A percentile compares a stretch with the other conserved stretches of the same genome.
These are phyloP conservation scores for Aspergillus incahuasiensis DNA, from an alignment of 495 filamentous ascomycete species.

Conservation along the genomic window DNA sequence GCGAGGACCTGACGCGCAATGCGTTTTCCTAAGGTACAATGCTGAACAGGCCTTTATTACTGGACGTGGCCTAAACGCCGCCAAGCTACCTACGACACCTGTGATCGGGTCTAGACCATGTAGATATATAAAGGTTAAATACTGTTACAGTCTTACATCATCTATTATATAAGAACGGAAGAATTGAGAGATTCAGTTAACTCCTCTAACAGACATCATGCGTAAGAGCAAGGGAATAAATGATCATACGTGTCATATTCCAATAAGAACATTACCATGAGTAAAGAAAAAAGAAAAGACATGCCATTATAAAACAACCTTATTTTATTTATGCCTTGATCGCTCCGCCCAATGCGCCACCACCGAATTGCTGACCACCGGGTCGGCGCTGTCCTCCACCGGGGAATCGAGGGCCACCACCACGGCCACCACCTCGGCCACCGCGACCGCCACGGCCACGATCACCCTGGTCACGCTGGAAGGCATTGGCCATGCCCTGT, in stretches of 20 bases:
- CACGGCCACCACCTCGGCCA: conserved; percentile 57
- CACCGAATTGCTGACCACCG: conserved; percentile 59
- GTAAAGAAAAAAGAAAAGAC: conserved; percentile 24
- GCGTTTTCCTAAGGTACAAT: too few species aligned
- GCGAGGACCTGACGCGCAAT: too few species aligned
- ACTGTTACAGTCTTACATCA: too few species aligned
- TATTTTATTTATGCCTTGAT: conserved; percentile 53
- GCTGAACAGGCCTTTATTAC: too few species aligned
- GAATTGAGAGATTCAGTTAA: conserved; percentile 8
- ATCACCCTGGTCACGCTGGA: conserved; percentile 78
- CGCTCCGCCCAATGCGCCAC: conserved; percentile 59
- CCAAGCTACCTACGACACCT: too few species aligned
- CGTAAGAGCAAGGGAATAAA: conserved; percentile 19
- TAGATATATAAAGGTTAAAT: too few species aligned
- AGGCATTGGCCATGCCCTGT: conserved; percentile 90
- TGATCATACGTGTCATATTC: conserved; percentile 20
- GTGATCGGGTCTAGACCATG: too few species aligned
- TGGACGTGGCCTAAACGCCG: too few species aligned
- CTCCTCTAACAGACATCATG: conserved; percentile 9
- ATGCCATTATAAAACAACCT: conserved; percentile 38
- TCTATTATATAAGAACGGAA: background rate
- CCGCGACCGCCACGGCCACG: conserved; percentile 68
- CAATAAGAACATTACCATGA: conserved; percentile 25
- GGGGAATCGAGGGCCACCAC: conserved; percentile 56
- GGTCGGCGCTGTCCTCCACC: conserved; percentile 48